A percentile compares a stretch with the other conserved stretches of the same genome.
Conservation (phyloP, 2,329 filamentous ascomycete genomes). For the Escovopsis sp. region DNA sequence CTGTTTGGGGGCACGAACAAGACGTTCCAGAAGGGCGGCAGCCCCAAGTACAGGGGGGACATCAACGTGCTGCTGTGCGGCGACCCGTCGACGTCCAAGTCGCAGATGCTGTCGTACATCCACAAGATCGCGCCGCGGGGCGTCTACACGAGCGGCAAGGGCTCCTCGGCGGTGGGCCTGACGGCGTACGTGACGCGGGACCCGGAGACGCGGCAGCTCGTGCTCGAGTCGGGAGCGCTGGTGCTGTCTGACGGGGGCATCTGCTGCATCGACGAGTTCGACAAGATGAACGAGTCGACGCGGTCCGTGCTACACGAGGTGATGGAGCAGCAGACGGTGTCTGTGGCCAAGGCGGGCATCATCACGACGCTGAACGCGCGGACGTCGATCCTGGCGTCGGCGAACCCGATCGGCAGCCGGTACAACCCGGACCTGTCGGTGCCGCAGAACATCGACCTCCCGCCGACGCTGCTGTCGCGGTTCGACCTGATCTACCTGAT, state of each 20-base stretch:
- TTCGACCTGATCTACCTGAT: conserved; percentile 97
- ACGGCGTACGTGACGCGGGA: conserved; percentile 72
- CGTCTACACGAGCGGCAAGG: conserved; percentile 70
- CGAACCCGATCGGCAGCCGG: conserved; percentile 94
- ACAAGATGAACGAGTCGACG: conserved; percentile 72
- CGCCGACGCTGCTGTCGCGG: conserved; percentile 83
- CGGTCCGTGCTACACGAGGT: conserved; percentile 75
- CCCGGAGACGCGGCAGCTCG: conserved; percentile 65
- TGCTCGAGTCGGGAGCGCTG: conserved; percentile 65
- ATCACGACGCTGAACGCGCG: conserved; percentile 92
- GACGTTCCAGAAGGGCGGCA: conserved; percentile 90
- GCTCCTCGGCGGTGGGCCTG: conserved; percentile 67
- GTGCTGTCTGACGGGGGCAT: conserved; percentile 71
- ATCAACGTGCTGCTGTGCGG: conserved; percentile 95
- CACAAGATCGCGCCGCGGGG: conserved; percentile 92
- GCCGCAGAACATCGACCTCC: conserved; percentile 94
- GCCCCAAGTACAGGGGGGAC: conserved; percentile 88
- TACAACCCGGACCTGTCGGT: conserved; percentile 95
- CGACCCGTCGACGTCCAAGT: conserved; percentile 93
- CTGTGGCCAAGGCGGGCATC: conserved; percentile 81
- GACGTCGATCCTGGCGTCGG: conserved; percentile 89
- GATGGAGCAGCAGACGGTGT: conserved; percentile 79
- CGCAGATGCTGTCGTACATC: conserved; percentile 84
- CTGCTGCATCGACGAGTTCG: conserved; percentile 75
- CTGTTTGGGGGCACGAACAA: conserved; percentile 98